Percentiles rank a stretch among this genome's conserved stretches.
phyloP scores from a whole-genome alignment of 2,329 filamentous ascomycete genomes.

The Davidsoniella virescens region DNA sequence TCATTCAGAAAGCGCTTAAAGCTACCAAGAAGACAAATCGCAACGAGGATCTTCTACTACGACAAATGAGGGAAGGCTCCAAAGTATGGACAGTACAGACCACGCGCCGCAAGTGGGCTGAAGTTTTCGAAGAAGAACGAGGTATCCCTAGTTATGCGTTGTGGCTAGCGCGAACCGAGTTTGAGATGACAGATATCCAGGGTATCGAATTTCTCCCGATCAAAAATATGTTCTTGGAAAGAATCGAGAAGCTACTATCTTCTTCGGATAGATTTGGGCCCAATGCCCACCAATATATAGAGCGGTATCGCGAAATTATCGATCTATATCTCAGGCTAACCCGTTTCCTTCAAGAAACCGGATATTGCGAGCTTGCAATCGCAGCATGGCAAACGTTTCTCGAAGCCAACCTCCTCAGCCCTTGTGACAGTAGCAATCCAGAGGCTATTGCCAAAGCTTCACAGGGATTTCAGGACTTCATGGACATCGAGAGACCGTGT shows the following conservation, averaged over 20 bases:
- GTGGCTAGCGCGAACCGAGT: conserved; percentile 61
- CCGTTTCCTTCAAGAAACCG: conserved; percentile 55
- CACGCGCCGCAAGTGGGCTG: conserved; percentile 45
- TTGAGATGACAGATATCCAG: conserved; percentile 50
- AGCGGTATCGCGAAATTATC: conserved; percentile 23
- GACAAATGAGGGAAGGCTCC: conserved; percentile 57
- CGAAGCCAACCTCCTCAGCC: conserved; percentile 55
- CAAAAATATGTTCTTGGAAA: conserved; percentile 41
- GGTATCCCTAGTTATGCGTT: conserved; percentile 34
- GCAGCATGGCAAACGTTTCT: conserved; percentile 72
- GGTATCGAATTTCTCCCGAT: conserved; percentile 53
- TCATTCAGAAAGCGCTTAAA: conserved; percentile 61
- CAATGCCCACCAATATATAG: not conserved
- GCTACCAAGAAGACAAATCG: conserved; percentile 31
- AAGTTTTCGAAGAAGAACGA: conserved; percentile 25
- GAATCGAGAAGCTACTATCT: conserved; percentile 20
- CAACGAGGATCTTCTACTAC: conserved; percentile 45
- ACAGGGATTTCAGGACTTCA: conserved; percentile 37
- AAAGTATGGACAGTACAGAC: conserved; percentile 54
- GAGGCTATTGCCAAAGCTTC: conserved; percentile 1
- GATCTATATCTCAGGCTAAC: conserved; percentile 66
- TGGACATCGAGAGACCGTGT: conserved; percentile 69
- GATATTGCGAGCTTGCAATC: conserved; percentile 60
- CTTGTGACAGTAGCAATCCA: too few species aligned
- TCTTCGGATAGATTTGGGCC: too few species aligned